Evolutionary conservation across 2,329 filamentous ascomycete species (phyloP), one percentile per base, ranked within the genome.

Genomic region (Chaetothyriales sp.): DNA sequence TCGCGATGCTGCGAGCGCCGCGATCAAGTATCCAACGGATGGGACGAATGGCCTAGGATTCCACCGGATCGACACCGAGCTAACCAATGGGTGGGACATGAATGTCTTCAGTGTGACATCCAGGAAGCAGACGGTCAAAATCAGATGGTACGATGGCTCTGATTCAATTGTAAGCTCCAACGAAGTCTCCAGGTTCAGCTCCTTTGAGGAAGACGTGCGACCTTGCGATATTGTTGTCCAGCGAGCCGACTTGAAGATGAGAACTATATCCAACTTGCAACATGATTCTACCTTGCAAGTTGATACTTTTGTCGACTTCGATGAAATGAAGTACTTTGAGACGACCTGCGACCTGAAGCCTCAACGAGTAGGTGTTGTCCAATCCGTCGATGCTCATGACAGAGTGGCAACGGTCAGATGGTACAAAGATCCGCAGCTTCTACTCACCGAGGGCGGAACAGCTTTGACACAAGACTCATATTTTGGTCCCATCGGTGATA

Each of bases 141-240:
- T 82, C 4, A 72, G 74, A 54, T 82, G 79, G 79, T 78, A 81
- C 58, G 76, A 82, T 60, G 67, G 75, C 15, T 70, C 70, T 7
- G 65, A 74, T 28, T 76, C 75, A 0, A 66, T 68, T 25, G 69
- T 77, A 43, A 49, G 62, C 10, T 71, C 72, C 44, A 70, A 67
- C 7, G 61, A 67, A 5, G 59, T 82, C 3, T 64, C 56, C 44
- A 56, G 29, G 22, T 59, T 59, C 54, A 46, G 48, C 18, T 51
- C 56, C 4, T 54, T 61, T 43, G 75, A 80, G 46, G 71, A 77
- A 50, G 76, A 80, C 51, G 70, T 78, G 1, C 78, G 75, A 70
- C 77, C 78, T 3, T 77, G 77, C 7, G 75, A 80, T 57, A 67
- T 80, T 29, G 69, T 78, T 13, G 69, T 70, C 53, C 69, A 72